phyloP scores from a whole-genome alignment of 2,329 filamentous ascomycete species.

The Alternaria ethzedia region DNA sequence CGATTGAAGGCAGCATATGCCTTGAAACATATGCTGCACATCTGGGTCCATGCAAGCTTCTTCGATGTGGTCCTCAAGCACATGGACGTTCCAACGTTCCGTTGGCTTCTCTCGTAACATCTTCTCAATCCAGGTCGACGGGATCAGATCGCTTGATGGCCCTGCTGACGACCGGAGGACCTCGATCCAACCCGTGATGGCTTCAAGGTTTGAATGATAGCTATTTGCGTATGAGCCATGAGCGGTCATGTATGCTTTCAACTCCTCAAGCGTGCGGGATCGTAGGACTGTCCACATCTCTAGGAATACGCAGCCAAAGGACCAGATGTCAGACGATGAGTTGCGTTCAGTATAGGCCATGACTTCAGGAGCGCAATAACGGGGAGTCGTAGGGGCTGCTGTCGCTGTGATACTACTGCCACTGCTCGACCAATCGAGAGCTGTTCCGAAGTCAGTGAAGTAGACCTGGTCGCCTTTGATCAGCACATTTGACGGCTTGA shows the following conservation, averaged over 20 bases:
- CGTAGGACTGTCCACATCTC: constrained; percentile 26
- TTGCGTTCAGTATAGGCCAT: constrained; percentile 14
- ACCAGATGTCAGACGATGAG: constrained; percentile 29
- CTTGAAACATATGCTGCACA: background rate
- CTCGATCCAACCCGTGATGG: background rate
- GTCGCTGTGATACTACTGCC: constrained; percentile 22
- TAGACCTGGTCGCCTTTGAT: constrained; percentile 17
- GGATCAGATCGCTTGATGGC: background rate
- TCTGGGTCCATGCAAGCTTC: background rate
- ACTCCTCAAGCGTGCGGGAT: background rate
- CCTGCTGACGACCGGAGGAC: background rate
- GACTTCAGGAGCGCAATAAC: constrained; percentile 32
- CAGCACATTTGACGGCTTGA: constrained; percentile 23
- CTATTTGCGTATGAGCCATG: background rate
- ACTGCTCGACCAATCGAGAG: constrained; percentile 16
- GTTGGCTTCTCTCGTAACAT: background rate
- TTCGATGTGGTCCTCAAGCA: background rate
- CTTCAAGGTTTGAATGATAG: background rate
- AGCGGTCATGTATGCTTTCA: background rate
- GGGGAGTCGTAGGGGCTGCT: constrained; percentile 12
- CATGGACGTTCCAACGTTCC: background rate
- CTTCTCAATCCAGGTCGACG: background rate
- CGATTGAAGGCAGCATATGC: background rate
- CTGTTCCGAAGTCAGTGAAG: constrained; percentile 29
- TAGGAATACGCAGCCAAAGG: constrained; percentile 27